A percentile compares a stretch with the other conserved stretches of the same genome.
phyloP scores from a whole-genome alignment of 2,329 filamentous ascomycete genomes.

The Fusarium sp. region DNA sequence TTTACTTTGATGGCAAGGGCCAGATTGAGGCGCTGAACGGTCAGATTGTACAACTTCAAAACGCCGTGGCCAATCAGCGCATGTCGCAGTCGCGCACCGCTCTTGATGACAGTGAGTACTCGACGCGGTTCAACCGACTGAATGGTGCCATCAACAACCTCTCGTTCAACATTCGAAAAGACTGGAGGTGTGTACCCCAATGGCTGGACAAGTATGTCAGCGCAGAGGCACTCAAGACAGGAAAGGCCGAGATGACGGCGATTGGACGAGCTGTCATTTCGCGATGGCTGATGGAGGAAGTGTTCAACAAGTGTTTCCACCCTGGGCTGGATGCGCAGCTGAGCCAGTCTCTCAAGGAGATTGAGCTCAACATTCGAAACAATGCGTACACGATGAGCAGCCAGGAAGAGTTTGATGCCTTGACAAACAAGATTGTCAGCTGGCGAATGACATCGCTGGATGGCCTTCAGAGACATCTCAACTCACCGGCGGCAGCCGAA shows the following conservation, averaged over 20 bases:
- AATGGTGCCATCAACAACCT: slow-evolving; percentile 95
- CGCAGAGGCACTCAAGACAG: slow-evolving; percentile 82
- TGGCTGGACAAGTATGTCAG: slow-evolving; percentile 87
- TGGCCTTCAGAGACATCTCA: slow-evolving; percentile 78
- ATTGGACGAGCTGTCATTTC: slow-evolving; percentile 89
- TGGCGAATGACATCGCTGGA: slow-evolving; percentile 96
- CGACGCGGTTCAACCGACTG: slow-evolving; percentile 85
- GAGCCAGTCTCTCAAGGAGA: slow-evolving; percentile 80
- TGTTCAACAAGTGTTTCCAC: slow-evolving; percentile 93
- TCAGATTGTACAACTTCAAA: slow-evolving; percentile 94
- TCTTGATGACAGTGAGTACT: slow-evolving; percentile 94
- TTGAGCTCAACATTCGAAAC: slow-evolving; percentile 86
- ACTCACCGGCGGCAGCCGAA: slow-evolving; percentile 69
- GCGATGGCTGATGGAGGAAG: slow-evolving; percentile 87
- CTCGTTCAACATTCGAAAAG: slow-evolving; percentile 94
- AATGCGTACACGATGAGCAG: slow-evolving; percentile 78
- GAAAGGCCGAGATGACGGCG: slow-evolving; percentile 97
- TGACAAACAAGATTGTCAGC: slow-evolving; percentile 85
- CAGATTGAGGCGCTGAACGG: slow-evolving; percentile 89
- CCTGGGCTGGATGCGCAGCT: slow-evolving; percentile 81
- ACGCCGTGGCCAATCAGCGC: slow-evolving; percentile 95
- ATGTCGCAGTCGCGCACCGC: slow-evolving; percentile 94
- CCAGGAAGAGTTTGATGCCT: slow-evolving; percentile 87
- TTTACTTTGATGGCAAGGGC: slow-evolving; percentile 94
- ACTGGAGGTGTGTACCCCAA: slow-evolving; percentile 82